A percentile compares a stretch with the other conserved stretches of the same genome.
Conservation (phyloP, 1,284 basidiomycete species). For the Vanrija pseudolonga region DNA sequence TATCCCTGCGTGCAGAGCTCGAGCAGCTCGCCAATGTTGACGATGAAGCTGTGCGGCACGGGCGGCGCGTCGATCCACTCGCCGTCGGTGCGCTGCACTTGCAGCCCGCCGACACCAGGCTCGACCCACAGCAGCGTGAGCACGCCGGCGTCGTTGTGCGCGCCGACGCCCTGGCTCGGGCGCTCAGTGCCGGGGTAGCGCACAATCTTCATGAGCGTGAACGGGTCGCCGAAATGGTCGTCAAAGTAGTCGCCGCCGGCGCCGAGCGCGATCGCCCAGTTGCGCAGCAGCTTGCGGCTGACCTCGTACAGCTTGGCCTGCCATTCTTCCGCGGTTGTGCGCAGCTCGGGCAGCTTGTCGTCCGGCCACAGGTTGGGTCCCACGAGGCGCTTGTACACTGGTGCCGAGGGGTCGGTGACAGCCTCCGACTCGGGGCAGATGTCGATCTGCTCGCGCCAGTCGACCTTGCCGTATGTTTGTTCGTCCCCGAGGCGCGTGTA, state of each 20-base stretch:
- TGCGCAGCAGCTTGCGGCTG: not conserved
- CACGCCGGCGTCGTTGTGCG: not conserved
- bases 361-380: not conserved
- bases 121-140: not conserved
- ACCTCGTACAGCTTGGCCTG: not conserved
- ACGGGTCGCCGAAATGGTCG: not conserved
- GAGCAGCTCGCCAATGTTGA: conserved; percentile 60
- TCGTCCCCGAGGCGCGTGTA: not conserved
- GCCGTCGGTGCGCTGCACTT: conserved; percentile 38
- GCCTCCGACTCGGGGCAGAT: not conserved
- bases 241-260: not conserved
- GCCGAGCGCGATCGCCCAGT: not conserved
- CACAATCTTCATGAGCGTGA: not conserved
- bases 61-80: conserved; percentile 72
- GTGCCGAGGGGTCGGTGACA: not conserved
- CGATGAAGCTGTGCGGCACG: conserved; percentile 65
- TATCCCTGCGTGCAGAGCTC: conserved; percentile 6
- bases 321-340: not conserved
- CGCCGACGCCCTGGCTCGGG: not conserved
- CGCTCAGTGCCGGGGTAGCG: too few species aligned
- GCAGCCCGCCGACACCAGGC: not conserved
- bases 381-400: not conserved
- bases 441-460: not conserved
- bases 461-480: not conserved
- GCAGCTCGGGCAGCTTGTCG: not conserved